phyloP scores from a whole-genome alignment of 768 basidiomycete genomes.

The Pholiota molesta region DNA sequence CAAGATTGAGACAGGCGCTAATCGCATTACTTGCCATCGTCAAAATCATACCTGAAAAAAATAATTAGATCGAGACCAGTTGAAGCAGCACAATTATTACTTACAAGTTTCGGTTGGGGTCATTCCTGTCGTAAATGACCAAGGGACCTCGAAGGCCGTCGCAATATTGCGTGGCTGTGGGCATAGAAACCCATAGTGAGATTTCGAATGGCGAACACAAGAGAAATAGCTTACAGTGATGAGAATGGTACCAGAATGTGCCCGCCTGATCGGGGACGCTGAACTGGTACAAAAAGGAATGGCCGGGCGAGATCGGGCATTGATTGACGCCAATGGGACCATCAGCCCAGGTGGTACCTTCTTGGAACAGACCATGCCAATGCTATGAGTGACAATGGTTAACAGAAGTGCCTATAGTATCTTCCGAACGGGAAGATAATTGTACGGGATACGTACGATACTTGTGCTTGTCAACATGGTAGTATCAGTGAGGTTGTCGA shows the following conservation, averaged over 20 bases:
- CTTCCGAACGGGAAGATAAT: neutral
- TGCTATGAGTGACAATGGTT: conserved; percentile 32
- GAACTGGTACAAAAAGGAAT: conserved; percentile 46
- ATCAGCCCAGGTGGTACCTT: conserved; percentile 41
- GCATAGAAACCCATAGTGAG: conserved; percentile 14
- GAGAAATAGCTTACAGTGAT: conserved; percentile 30
- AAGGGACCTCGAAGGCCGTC: conserved; percentile 55
- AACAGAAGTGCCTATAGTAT: neutral
- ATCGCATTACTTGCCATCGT: conserved; percentile 18
- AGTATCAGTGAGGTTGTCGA: conserved; percentile 38
- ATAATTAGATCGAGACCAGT: conserved; percentile 3
- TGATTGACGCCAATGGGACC: conserved; percentile 42
- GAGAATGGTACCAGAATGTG: conserved; percentile 46
- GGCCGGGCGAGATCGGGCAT: conserved; percentile 42
- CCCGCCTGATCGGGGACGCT: conserved; percentile 37
- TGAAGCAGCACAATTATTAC: neutral
- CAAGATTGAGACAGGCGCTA: conserved; percentile 23
- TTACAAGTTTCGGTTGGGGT: conserved; percentile 34
- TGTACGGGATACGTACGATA: conserved; percentile 11
- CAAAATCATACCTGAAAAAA: conserved; percentile 35
- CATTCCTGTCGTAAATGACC: conserved; percentile 45
- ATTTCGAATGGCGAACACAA: conserved; percentile 22
- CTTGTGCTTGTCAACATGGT: conserved; percentile 44
- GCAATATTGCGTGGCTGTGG: conserved; percentile 51
- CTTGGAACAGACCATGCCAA: conserved; percentile 47